Conservation (phyloP, 2,329 filamentous ascomycete species). For the Penicillium polonicum region DNA sequence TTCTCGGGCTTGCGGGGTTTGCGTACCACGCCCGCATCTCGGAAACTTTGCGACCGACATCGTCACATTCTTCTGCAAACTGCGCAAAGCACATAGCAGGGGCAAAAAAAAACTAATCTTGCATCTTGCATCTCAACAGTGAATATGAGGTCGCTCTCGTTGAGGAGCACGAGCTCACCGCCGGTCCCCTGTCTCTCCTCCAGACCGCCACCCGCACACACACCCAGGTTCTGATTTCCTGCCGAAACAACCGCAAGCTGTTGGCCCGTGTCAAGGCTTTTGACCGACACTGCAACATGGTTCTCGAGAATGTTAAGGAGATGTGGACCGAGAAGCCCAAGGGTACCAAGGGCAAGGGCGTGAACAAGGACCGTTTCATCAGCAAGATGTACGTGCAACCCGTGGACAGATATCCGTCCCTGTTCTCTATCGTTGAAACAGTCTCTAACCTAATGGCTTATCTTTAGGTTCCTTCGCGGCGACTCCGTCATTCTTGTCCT, state of each 20-base stretch:
- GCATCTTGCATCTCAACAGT: slow-evolving; percentile 46
- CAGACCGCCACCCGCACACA: slow-evolving; percentile 95
- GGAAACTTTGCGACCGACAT: slow-evolving; percentile 10
- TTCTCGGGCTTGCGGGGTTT: slow-evolving; percentile 10
- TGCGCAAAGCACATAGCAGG: slow-evolving; percentile 11
- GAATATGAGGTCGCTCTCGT: slow-evolving; percentile 87
- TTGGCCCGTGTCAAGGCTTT: slow-evolving; percentile 97
- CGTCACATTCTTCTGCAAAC: slow-evolving; percentile 20
- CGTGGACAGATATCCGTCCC: background rate
- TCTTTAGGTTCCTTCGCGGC: slow-evolving; percentile 72
- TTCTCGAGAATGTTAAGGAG: slow-evolving; percentile 94
- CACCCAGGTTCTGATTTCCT: slow-evolving; percentile 93
- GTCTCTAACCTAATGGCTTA: background rate
- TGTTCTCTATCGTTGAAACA: background rate
- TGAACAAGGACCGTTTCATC: slow-evolving; percentile 98
- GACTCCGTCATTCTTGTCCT: slow-evolving; percentile 86
- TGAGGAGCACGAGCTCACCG: slow-evolving; percentile 76
- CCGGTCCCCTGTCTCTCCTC: slow-evolving; percentile 84
- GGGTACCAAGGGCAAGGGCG: slow-evolving; percentile 83
- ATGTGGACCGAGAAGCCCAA: slow-evolving; percentile 98
- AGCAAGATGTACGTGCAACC: slow-evolving; percentile 79
- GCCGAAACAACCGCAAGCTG: slow-evolving; percentile 97
- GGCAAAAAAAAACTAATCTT: slow-evolving; percentile 21
- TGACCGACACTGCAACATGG: slow-evolving; percentile 99
- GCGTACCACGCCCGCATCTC: slow-evolving; percentile 10